Base-by-base conservation (phyloP, 306 rosid genomes). In the Lathyrus sativus region DNA sequence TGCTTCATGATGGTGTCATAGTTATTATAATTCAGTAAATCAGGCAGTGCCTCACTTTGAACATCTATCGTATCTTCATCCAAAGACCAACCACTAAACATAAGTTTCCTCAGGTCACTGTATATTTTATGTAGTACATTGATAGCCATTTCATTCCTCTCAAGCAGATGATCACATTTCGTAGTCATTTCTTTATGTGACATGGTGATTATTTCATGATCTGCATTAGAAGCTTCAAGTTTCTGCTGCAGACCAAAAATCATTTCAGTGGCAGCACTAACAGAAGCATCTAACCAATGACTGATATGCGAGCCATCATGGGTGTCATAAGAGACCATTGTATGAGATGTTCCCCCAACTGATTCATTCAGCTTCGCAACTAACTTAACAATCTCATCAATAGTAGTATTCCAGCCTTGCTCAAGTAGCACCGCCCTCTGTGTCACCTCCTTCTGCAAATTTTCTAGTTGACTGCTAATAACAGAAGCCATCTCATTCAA, bases 301-400 rank as follows among this genome's bases (percentile, higher is more conserved):
- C 65, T 45, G 62, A 78, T 24, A 49, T 79, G 77, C 62, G 56
- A 68, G 41, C 73, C 59, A 70, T 78, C 68, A 45, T 60, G 60
- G 49, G 78, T 1, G 26, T 67, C 72, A 56, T 62, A 69, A 56
- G 74, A 59, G 55, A 74, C 42, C 11, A 79, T 57, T 46, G 82
- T 62, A 59, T 80, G 33, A 24, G 50, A 68, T 57, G 35, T n/a
- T 65, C 62, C 79, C 60, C 87, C 88, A 63, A 84, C 68, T 26
- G 84, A 82, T 76, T 81, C 83, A 60, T 77, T 89, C 67, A 90
- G 89, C 79, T 88, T 90, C 66, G 73, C 76, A 72, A 84, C 77
- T 76, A 80, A 69, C 59, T 78, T 87, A 81, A 83, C 68, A 73
- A 87, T 81, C 41, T 81, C 78, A 68, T 77, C 67, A 51, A 75